Evolutionary conservation across 371 early-diverging fungal species (phyloP), one percentile per base, ranked within the genome.

Genomic region (Mortierella sp.): DNA sequence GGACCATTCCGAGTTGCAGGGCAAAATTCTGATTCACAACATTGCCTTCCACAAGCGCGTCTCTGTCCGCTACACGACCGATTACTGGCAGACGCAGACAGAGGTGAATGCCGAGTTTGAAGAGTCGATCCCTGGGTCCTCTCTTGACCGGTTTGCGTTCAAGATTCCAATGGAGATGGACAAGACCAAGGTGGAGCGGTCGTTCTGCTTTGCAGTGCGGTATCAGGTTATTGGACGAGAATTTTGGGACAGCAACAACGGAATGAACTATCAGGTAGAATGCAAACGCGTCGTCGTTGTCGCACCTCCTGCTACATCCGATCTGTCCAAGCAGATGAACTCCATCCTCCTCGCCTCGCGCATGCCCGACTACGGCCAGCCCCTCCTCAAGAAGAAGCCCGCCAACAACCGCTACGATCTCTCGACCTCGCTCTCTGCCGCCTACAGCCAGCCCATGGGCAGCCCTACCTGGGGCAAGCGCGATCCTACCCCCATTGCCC

Each of bases 241-340:
- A 77, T 91, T 89, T 81, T 97, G 97, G 97, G 97, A 97, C 89
- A 96, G 95, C 88, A 96, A 96, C 89, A 88, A 87, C 72, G 95
- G 95, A 45, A 81, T 84, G 72, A 95, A 96, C 88, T 96, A 96
- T 89, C 91, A 93, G 76, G 81, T 94, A 68, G 86, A 91, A 70
- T 82, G 91, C 72, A 90, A 86, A 65, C 84, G 84, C 58, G 73
- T 80, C 0, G 77, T 77, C n/a, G 60, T 60, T 28, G 70, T 74
- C 10, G n/a, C 80, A 0, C 26, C 60, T 54, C 28, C 76, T 19
- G 10, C 74, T 34, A 38, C 68, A n/a, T 78, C 78, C 21, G 81
- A 81, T 14, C 76, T 77, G 13, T 78, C 80, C 58, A 84, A 80
- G 63, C 87, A 84, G 75, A 81, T 76, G 81, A 84, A 78, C 78